Evolutionary conservation across 208 protist genomes (phyloP).

Genomic region (Crithidia sp.): DNA sequence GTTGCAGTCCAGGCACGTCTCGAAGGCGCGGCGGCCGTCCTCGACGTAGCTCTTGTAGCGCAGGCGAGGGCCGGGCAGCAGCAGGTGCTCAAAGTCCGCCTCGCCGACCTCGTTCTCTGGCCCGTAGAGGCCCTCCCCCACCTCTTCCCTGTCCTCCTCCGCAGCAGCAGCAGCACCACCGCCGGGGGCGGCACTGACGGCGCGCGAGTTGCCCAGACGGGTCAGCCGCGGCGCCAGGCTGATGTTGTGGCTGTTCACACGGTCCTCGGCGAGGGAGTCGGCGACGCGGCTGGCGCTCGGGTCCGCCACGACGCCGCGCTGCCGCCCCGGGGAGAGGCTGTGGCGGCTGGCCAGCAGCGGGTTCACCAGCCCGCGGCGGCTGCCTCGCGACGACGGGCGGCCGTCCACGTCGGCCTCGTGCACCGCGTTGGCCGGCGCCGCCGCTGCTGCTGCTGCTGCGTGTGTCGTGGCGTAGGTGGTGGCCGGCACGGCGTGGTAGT

Average conservation of each 20-base stretch:
- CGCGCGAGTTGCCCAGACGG: slow-evolving; percentile 30
- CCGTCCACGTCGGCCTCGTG: slow-evolving; percentile 9
- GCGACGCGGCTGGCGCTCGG: slow-evolving; percentile 20
- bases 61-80: slow-evolving; percentile 76
- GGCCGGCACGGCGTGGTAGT: slow-evolving; percentile 66
- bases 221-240: slow-evolving; percentile 33
- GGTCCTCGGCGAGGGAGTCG: slow-evolving; percentile 36
- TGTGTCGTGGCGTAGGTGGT: slow-evolving; percentile 28
- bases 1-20: slow-evolving; percentile 87
- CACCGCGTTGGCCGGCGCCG: neutral
- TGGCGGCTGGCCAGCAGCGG: slow-evolving; percentile 39
- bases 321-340: slow-evolving; percentile 34
- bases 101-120: slow-evolving; percentile 16
- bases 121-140: neutral
- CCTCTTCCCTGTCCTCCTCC: slow-evolving; percentile 7
- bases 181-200: slow-evolving; percentile 6
- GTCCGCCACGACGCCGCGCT: slow-evolving; percentile 12
- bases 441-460: slow-evolving; percentile 12
- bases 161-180: slow-evolving; percentile 8
- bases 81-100: slow-evolving; percentile 64
- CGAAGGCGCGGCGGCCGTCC: slow-evolving; percentile 67
- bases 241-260: slow-evolving; percentile 39
- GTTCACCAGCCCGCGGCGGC: slow-evolving; percentile 39
- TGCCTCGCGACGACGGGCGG: slow-evolving; percentile 6
- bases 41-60: slow-evolving; percentile 72